phyloP scores from a whole-genome alignment of 352 stramenopile genomes.

The Globisporangium paroecandrum region DNA sequence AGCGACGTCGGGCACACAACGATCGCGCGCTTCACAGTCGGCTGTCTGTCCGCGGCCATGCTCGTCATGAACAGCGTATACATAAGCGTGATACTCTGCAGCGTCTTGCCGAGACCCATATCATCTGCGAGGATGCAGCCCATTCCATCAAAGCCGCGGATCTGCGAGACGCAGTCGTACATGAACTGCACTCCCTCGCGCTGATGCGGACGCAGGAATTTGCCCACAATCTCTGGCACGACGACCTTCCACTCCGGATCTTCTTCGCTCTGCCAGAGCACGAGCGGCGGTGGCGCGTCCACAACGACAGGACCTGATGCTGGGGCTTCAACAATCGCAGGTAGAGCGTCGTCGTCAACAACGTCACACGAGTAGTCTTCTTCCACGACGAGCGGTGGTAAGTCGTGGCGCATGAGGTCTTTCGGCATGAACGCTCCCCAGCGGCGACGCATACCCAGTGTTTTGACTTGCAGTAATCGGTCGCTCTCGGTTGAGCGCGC shows the following conservation, averaged over 20 bases:
- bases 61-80: slow-evolving; percentile 78
- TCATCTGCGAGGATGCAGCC: slow-evolving; percentile 87
- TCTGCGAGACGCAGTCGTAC: slow-evolving; percentile 92
- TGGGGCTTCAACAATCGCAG: slow-evolving; percentile 21
- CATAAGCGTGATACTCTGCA: slow-evolving; percentile 87
- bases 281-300: slow-evolving; percentile 57
- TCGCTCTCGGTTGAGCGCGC: slow-evolving; percentile 73
- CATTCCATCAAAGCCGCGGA: slow-evolving; percentile 75
- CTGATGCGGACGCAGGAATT: slow-evolving; percentile 95
- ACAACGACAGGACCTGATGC: slow-evolving; percentile 16
- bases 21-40: slow-evolving; percentile 68
- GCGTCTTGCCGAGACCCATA: slow-evolving; percentile 85
- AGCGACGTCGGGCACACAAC: slow-evolving; percentile 84
- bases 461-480: slow-evolving; percentile 75
- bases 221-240: slow-evolving; percentile 90
- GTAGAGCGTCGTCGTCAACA: slow-evolving; percentile 23
- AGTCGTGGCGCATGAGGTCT: slow-evolving; percentile 59
- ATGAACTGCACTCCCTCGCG: slow-evolving; percentile 96
- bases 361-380: slow-evolving; percentile 41
- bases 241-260: slow-evolving; percentile 63
- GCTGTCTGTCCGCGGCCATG: slow-evolving; percentile 45
- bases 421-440: slow-evolving; percentile 49
- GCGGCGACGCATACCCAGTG: slow-evolving; percentile 71
- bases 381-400: slow-evolving; percentile 60
- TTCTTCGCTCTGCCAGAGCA: slow-evolving; percentile 77